Evolutionary conservation across 768 basidiomycete genomes (phyloP).

Genomic region (Pulveroboletus sp.): DNA sequence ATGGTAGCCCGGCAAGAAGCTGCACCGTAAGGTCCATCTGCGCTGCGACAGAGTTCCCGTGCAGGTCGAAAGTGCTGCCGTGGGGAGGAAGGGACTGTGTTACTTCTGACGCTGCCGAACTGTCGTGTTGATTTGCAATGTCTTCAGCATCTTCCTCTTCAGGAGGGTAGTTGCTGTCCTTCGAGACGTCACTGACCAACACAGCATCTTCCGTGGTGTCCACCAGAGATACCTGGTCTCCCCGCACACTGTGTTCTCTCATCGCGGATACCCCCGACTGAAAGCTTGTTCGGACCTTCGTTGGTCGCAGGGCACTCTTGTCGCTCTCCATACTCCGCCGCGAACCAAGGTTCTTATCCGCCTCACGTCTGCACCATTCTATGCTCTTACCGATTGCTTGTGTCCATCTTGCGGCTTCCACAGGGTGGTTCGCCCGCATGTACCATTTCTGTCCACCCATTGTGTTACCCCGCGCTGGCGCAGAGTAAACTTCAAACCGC

Average conservation of each 20-base stretch:
- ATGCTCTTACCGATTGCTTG: constrained; percentile 72
- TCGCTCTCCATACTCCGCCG: constrained; percentile 51
- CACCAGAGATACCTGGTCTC: constrained; percentile 24
- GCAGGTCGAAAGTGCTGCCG: constrained; percentile 55
- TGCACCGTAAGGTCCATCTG: constrained; percentile 78
- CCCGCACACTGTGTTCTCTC: constrained; percentile 22
- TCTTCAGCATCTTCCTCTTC: constrained; percentile 29
- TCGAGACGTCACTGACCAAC: constrained; percentile 5
- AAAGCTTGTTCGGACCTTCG: constrained; percentile 30
- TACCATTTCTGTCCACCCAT: constrained; percentile 69
- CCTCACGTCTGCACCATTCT: constrained; percentile 60
- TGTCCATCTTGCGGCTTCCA: constrained; percentile 87
- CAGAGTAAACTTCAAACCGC: constrained; percentile 80
- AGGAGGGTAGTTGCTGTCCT: constrained; percentile 24
- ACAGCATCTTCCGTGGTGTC: constrained; percentile 16
- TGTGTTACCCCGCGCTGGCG: constrained; percentile 46
- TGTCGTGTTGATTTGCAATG: constrained; percentile 38
- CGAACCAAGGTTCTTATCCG: constrained; percentile 24
- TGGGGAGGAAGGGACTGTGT: constrained; percentile 51
- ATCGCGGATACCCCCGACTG: constrained; percentile 26
- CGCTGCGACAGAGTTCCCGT: constrained; percentile 65
- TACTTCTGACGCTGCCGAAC: constrained; percentile 45
- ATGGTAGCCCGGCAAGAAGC: constrained; percentile 50
- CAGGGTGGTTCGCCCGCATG: constrained; percentile 82
- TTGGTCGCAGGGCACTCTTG: constrained; percentile 33